phyloP scores from a whole-genome alignment of 164 flowering plant species.

The Liriodendron chinense region DNA sequence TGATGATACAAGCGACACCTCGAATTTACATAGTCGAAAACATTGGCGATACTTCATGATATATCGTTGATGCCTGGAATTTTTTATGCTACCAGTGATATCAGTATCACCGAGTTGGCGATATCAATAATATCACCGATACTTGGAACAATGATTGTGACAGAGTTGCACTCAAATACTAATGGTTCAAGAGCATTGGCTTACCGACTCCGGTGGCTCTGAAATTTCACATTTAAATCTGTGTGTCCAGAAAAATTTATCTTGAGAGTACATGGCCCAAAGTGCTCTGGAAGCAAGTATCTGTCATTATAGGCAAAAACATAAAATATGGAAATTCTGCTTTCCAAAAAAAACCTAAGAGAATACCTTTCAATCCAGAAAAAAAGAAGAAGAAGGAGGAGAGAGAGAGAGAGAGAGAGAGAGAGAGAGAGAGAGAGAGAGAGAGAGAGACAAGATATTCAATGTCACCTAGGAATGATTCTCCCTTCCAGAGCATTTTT shows the following conservation, averaged over 20 bases:
- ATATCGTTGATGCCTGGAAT: no score
- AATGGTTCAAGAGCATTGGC: neutral
- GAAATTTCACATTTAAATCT: conserved; percentile 91
- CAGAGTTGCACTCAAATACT: neutral
- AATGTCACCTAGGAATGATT: conserved; percentile 85
- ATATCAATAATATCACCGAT: no score
- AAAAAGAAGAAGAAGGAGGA: neutral
- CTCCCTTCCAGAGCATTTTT: conserved; percentile 87
- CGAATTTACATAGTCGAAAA: no score
- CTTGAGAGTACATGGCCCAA: conserved; percentile 65
- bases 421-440: conserved; percentile 9
- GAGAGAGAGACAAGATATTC: conserved; percentile 26
- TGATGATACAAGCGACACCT: no score
- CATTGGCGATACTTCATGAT: no score
- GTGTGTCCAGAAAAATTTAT: conserved; percentile 92
- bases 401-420: conserved; percentile 7
- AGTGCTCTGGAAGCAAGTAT: conserved; percentile 78
- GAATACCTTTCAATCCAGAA: neutral
- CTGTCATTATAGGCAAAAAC: conserved; percentile 30
- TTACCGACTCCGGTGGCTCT: conserved; percentile 94
- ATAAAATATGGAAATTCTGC: neutral
- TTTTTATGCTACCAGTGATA: no score
- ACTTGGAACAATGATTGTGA: neutral
- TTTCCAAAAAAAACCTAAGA: neutral
- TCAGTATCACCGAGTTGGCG: no score